Evolutionary conservation across 2,329 filamentous ascomycete species (phyloP).

Genomic region (Penicillium sp.): DNA sequence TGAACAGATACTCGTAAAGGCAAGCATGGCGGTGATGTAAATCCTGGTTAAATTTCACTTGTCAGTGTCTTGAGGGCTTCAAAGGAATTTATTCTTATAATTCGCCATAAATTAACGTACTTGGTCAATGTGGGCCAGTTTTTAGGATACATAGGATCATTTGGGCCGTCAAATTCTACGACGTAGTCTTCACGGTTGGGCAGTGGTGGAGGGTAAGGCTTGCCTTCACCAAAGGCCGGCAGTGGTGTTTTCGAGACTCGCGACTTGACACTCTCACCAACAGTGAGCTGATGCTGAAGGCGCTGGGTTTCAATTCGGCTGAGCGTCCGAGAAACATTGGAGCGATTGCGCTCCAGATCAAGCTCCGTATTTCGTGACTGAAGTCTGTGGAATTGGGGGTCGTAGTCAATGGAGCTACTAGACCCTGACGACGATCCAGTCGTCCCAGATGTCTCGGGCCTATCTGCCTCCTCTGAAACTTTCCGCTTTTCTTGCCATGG

Average conservation of each 20-base stretch:
- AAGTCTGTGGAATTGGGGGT: slow-evolving; percentile 26
- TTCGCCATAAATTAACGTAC: slow-evolving; percentile 23
- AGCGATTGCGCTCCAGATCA: slow-evolving; percentile 30
- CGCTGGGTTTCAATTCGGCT: slow-evolving; percentile 35
- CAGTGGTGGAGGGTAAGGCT: slow-evolving; percentile 53
- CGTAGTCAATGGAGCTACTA: slow-evolving; percentile 29
- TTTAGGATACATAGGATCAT: slow-evolving; percentile 55
- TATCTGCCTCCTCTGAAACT: slow-evolving; percentile 10
- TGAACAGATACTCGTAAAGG: slow-evolving; percentile 35
- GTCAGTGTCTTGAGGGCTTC: neutral
- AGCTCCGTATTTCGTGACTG: slow-evolving; percentile 33
- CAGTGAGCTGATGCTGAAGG: slow-evolving; percentile 40
- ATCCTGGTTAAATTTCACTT: slow-evolving; percentile 2
- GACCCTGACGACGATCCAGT: slow-evolving; percentile 20
- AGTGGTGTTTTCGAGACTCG: slow-evolving; percentile 24
- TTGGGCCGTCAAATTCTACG: slow-evolving; percentile 55
- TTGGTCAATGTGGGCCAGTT: slow-evolving; percentile 54
- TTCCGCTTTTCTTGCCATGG: slow-evolving; percentile 11
- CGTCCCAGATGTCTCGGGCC: slow-evolving; percentile 13
- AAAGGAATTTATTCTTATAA: neutral
- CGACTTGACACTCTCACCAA: slow-evolving; percentile 31
- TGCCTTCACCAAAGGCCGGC: slow-evolving; percentile 39
- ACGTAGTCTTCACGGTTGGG: slow-evolving; percentile 56
- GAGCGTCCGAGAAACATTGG: slow-evolving; percentile 24
- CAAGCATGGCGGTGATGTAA: slow-evolving; percentile 22